Evolutionary conservation across 371 early-diverging fungal genomes (phyloP).

Genomic region (Apophysomyces variabilis): DNA sequence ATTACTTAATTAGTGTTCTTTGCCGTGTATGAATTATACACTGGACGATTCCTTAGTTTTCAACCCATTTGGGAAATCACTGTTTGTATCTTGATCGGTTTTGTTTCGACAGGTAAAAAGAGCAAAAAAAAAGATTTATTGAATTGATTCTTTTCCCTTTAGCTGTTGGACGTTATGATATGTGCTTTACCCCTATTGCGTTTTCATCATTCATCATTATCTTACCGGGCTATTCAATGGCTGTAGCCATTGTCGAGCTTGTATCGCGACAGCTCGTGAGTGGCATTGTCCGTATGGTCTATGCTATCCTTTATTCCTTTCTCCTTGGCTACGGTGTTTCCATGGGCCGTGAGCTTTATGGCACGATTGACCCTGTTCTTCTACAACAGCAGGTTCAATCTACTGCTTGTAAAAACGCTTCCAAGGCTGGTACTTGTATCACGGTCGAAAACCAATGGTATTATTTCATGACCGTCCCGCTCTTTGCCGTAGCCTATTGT

Average conservation of each 20-base stretch:
- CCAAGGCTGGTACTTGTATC: conserved; percentile 29
- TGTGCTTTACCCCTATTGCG: conserved; percentile 54
- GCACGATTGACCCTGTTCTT: conserved; percentile 33
- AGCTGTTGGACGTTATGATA: conserved; percentile 36
- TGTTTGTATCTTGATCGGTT: conserved; percentile 26
- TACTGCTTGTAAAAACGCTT: conserved; percentile 25
- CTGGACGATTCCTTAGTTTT: conserved; percentile 20
- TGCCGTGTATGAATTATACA: conserved; percentile 28
- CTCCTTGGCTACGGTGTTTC: conserved; percentile 80
- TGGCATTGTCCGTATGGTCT: conserved; percentile 84
- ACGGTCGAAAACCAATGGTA: conserved; percentile 36
- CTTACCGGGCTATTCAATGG: conserved; percentile 76
- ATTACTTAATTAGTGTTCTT: conserved; percentile 17
- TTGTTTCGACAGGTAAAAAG: conserved; percentile 21
- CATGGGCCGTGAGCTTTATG: conserved; percentile 65
- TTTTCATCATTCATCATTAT: conserved; percentile 62
- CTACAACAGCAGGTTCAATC: conserved; percentile 20
- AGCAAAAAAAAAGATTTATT: not conserved
- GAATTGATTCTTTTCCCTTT: not conserved
- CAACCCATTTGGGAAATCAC: conserved; percentile 32
- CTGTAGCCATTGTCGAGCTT: conserved; percentile 80
- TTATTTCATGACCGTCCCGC: conserved; percentile 45
- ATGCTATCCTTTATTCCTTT: conserved; percentile 79
- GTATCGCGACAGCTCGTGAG: conserved; percentile 84
- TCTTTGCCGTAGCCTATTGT: conserved; percentile 52